Base-by-base conservation (phyloP, 208 protist species). In the Lotmaria passim region DNA sequence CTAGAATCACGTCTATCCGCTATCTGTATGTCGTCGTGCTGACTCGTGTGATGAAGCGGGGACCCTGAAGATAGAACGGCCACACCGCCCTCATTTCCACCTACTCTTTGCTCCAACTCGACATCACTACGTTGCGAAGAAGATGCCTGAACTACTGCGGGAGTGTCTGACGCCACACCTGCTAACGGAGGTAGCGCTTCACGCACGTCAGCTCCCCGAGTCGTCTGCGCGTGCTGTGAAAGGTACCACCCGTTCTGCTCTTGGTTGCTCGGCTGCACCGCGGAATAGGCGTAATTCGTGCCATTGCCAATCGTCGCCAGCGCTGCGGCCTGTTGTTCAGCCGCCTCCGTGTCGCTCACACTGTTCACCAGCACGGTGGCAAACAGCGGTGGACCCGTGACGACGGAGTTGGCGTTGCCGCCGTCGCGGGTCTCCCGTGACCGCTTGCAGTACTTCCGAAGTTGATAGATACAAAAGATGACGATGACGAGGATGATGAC, bases 311-410 rank as follows among this genome's bases (percentile, higher is more conserved):
- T 17, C 26, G 39, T 26, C 5, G 39, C 57, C 23, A 51, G 26
- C 4, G 26, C 41, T 19, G 57, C 36, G 10, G 34, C 46, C 21
- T 47, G 41, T 34, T 46, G 24, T 33, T 8, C 24, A 21, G 47
- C 8, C n/a, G 38, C 31, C 17, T 8, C 46, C 23, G 38, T 26
- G 21, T 59, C 48, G 47, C 31, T 65, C 11, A 73, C 55, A 48
- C 57, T 51, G 38, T 65, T 73, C 17, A 43, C 57, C 26, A 73
- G 47, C 31, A 65, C 48, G 3, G 57, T 59, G 30, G 67, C 67
- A 0, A 57, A 36, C 11, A 65, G n/a, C 7, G 10, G 30, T 5
- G 21, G 55, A n/a, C 26, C 34, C 19, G 15, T 21, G 11, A 15
- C 14, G 14, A 30, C 5, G 21, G 0, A n/a, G 23, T 5, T 46